Base-by-base conservation (phyloP, 2,329 filamentous ascomycete genomes). In the Lachnellula arida region DNA sequence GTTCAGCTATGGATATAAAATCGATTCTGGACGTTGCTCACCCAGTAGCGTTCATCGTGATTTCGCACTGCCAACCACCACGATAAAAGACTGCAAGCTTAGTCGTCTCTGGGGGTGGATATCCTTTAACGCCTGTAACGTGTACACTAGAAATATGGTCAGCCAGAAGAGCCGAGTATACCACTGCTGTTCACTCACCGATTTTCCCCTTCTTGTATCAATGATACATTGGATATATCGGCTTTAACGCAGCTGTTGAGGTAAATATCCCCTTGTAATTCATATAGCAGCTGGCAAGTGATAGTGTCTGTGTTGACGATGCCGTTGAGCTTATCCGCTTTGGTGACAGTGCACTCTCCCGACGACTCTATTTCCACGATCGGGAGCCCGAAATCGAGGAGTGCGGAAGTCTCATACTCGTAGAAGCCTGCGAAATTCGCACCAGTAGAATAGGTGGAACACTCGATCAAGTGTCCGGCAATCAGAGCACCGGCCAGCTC, bases 211-310 rank as follows among this genome's bases (percentile, higher is more conserved):
- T 78, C 55, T 58, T 81, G 75, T 56, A 79, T 75, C 61, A 82
- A 79, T 55, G 71, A 74, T 32, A 82, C 68, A 28, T 75, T 70
- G 48, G 75, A 69, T n/a, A 84, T 69, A 17, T 80, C 65, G 0
- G 80, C 80, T 0, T 76, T 81, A 34, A 82, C 80, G 59, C 83
- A 81, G 0, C 75, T 78, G 68, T 82, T 82, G 71, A 75, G 80
- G 64, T 84, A 84, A 72, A 75, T 77, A 0, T 76, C 77, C 5
- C 79, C 79, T 60, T 81, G 78, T 15, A 81, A 76, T 64, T 81
- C 78, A 62, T 81, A 82, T 2, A 82, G 62, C 2, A 81, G 68
- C 57, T 82, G 80, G 3, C 75, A 77, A 0, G 74, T 75, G 54
- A 78, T 77, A 0, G 79, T 82, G 53, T 81, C 75, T 7, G 76